phyloP scores from a whole-genome alignment of 176 grass and related monocot species.

The Saccharum officinarum region DNA sequence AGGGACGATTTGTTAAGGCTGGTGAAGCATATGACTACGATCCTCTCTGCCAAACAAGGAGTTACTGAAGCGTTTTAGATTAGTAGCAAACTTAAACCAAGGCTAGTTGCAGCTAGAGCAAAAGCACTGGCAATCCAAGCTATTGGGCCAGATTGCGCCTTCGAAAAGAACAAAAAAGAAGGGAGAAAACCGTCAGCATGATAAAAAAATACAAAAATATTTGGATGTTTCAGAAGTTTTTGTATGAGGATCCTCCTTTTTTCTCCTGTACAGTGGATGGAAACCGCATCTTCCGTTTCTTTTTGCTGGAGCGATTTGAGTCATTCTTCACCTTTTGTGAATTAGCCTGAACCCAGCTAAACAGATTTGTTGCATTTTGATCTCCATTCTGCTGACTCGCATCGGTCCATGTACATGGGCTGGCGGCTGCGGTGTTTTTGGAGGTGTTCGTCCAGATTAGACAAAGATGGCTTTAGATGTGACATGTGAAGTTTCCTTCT shows the following conservation, averaged over 20 bases:
- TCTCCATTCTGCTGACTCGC: constrained; percentile 18
- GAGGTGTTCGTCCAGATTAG: constrained; percentile 26
- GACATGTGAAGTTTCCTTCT: constrained; percentile 20
- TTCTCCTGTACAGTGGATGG: constrained; percentile 58
- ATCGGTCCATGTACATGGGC: neutral
- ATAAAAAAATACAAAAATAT: constrained; percentile 27
- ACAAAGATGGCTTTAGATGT: constrained; percentile 34
- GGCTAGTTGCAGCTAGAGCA: constrained; percentile 32
- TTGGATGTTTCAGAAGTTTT: constrained; percentile 37
- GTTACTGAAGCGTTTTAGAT: constrained; percentile 59
- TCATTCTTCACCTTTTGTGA: constrained; percentile 43
- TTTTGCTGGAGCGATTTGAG: constrained; percentile 31
- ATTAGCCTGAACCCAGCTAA: constrained; percentile 35
- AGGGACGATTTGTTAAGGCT: constrained; percentile 86
- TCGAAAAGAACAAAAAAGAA: constrained; percentile 5
- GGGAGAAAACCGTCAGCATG: neutral
- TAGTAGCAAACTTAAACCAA: constrained; percentile 45
- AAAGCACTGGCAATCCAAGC: constrained; percentile 13
- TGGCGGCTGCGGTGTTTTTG: neutral
- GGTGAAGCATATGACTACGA: constrained; percentile 99
- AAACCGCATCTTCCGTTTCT: constrained; percentile 32
- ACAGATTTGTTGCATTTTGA: constrained; percentile 26
- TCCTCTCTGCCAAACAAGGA: constrained; percentile 75
- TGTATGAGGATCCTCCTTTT: constrained; percentile 42
- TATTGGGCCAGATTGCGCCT: constrained; percentile 2